Conservation (phyloP, 768 basidiomycete species). For the Leccinum longicurvipes region DNA sequence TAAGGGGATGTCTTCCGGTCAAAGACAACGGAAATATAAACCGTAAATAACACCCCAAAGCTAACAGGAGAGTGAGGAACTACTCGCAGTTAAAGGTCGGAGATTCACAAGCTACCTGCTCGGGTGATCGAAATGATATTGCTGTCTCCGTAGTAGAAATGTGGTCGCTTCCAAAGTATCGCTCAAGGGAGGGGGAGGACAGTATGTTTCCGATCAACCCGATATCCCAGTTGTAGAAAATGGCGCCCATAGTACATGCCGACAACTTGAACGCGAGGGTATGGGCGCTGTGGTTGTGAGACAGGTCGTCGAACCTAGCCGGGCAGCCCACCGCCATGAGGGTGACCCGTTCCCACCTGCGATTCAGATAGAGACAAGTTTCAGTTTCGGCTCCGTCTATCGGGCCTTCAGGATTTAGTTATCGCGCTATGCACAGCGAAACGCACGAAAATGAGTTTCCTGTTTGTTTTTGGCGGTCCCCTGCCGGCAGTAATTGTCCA, state of each 20-base stretch:
- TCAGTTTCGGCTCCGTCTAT: no score
- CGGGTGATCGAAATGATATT: slow-evolving; percentile 51
- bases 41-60: slow-evolving; percentile 43
- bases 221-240: slow-evolving; percentile 51
- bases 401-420: no score
- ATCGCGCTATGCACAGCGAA: no score
- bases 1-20: slow-evolving; percentile 46
- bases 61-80: slow-evolving; percentile 11
- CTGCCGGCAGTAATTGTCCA: no score
- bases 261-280: slow-evolving; percentile 41
- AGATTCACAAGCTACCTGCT: slow-evolving; percentile 48
- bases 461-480: no score
- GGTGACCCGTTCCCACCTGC: no score
- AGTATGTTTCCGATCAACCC: slow-evolving; percentile 50
- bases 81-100: no score
- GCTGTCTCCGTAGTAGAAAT: slow-evolving; percentile 36
- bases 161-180: slow-evolving; percentile 45
- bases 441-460: no score
- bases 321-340: slow-evolving; percentile 22
- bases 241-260: slow-evolving; percentile 45
- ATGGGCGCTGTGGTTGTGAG: slow-evolving; percentile 43
- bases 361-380: no score
- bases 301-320: slow-evolving; percentile 21
- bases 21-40: slow-evolving; percentile 38
- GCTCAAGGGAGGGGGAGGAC: slow-evolving; percentile 42